Base-by-base conservation (phyloP, 352 stramenopile genomes). In the Globisporangium takayamanum region DNA sequence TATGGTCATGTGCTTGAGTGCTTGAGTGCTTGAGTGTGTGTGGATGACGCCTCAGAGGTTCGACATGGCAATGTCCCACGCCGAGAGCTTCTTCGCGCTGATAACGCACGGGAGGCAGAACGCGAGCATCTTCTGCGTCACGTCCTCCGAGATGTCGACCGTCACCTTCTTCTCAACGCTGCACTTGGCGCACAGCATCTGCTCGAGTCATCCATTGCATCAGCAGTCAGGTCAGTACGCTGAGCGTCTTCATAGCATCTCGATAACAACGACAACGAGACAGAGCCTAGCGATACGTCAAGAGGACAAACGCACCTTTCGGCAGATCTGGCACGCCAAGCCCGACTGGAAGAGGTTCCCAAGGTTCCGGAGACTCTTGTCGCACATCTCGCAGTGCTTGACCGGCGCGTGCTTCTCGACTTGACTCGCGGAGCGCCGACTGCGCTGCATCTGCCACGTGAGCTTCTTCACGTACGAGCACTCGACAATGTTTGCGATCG, bases 401-500 rank as follows among this genome's bases (percentile, higher is more conserved):
- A 28, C 26, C 20, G 44, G 5, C 5, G 50, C 50, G 36, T 56
- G 59, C 46, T 46, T 61, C 4, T 55, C 54, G 11, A 56, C 15
- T n/a, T 62, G 60, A n/a, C 64, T 72, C 20, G 44, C 58, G 37
- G 47, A 39, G 36, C 53, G 57, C 20, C 61, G 47, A 12, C 26
- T 48, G 41, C 18, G 50, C 41, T 65, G 53, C 58, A 78, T 69
- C 39, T 67, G 54, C 68, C 68, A 84, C 37, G 60, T 64, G 11
- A 84, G 62, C 66, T 84, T 84, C 66, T 78, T 78, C 16, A 81
- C 56, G 26, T 82, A 80, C 41, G 72, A 81, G 33, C 68, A 73
- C 50, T 81, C 74, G 36, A 81, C 73, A 1, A 74, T 53, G 11
- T 63, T 69, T 33, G 73, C 61, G 1, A 53, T 37, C 18, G 49